phyloP scores from a whole-genome alignment of 164 flowering plant genomes.

The Chimonanthus praecox region DNA sequence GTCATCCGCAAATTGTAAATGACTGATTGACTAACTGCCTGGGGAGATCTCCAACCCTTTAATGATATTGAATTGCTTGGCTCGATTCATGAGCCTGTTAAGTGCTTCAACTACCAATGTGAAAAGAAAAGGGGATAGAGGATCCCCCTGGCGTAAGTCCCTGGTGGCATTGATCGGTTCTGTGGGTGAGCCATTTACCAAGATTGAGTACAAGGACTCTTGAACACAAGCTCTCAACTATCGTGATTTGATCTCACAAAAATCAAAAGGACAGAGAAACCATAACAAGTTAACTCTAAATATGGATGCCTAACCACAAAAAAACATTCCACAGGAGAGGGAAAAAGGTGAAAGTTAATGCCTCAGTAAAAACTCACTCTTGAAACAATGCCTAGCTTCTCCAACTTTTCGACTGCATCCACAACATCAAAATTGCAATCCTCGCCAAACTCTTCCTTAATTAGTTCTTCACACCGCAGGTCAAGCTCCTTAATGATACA shows the following conservation, averaged over 20 bases:
- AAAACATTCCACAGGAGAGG: background rate
- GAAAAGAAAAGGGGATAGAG: too few species aligned
- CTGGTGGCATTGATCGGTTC: too few species aligned
- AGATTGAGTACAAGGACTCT: background rate
- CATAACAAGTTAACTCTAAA: background rate
- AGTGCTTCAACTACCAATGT: too few species aligned
- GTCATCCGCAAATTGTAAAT: too few species aligned
- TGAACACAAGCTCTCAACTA: background rate
- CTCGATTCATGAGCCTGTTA: too few species aligned
- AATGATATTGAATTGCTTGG: too few species aligned
- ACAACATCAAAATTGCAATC: constrained; percentile 79
- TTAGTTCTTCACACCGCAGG: constrained; percentile 57
- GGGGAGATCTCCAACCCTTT: too few species aligned
- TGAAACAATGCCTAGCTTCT: constrained; percentile 81
- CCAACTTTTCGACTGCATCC: constrained; percentile 85
- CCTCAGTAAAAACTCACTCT: constrained; percentile 48
- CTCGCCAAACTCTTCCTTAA: constrained; percentile 63
- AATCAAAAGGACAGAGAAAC: background rate
- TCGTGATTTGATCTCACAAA: background rate
- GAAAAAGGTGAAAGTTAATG: background rate
- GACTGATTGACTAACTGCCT: too few species aligned
- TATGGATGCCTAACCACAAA: background rate
- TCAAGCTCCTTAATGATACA: constrained; percentile 52
- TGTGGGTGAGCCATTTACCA: too few species aligned
- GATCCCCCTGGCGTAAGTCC: too few species aligned